A percentile compares a stretch with the other conserved stretches of the same genome.
Evolutionary conservation across 2,329 filamentous ascomycete genomes (phyloP).

Genomic region (Sporothrix euskadiensis): DNA sequence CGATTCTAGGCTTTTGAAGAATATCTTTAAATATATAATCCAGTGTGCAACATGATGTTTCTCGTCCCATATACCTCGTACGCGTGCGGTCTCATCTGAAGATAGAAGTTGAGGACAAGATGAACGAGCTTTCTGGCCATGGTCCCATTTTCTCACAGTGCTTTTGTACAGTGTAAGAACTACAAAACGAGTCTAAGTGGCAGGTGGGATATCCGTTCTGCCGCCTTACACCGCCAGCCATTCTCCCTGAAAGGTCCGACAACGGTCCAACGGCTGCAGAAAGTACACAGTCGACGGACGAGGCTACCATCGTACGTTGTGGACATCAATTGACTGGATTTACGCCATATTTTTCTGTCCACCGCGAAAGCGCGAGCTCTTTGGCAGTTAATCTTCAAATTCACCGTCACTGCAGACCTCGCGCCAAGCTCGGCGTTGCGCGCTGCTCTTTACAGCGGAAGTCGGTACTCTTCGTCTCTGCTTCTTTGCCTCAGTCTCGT

Average conservation of each 20-base stretch:
- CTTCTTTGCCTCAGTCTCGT: not conserved
- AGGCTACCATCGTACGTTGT: not conserved
- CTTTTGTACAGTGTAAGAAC: not conserved
- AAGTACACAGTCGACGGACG: not conserved
- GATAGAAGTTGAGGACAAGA: not conserved
- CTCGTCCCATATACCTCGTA: not conserved
- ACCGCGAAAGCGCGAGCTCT: not conserved
- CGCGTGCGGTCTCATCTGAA: not conserved
- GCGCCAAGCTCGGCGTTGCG: conserved; percentile 14
- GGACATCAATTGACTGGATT: not conserved
- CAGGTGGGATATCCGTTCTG: not conserved
- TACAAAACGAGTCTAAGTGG: not conserved
- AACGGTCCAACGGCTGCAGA: not conserved
- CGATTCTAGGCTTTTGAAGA: too few species aligned
- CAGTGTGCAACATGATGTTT: not conserved
- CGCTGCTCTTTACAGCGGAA: not conserved
- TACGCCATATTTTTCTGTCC: not conserved
- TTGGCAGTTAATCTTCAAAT: not conserved
- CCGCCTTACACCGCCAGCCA: conserved; percentile 1
- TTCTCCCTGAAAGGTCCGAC: not conserved
- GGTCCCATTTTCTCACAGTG: not conserved
- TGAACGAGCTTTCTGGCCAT: not conserved
- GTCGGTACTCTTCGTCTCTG: conserved; percentile 2
- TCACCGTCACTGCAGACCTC: not conserved
- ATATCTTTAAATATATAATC: not conserved